Percentiles rank a stretch among this genome's conserved stretches.
phyloP scores from a whole-genome alignment of 2,329 filamentous ascomycete genomes.

The Nemania bipapillata region DNA sequence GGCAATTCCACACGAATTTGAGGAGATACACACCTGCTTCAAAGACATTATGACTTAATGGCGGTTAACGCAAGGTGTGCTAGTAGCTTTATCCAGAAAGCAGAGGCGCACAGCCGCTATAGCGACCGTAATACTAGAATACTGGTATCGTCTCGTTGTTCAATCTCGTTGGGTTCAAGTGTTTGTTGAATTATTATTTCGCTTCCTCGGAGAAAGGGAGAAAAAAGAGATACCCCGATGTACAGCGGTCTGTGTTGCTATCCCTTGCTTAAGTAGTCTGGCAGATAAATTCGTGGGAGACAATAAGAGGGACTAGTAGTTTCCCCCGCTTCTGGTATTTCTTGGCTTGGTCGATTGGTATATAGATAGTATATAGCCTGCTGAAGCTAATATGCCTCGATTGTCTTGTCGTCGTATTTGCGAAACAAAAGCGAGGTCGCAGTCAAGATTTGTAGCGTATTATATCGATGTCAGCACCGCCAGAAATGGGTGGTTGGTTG shows the following conservation, averaged over 20 bases:
- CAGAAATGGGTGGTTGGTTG: slow-evolving; percentile 6
- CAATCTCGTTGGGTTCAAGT: slow-evolving; percentile 28
- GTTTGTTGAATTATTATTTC: slow-evolving; percentile 14
- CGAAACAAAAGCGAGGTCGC: slow-evolving; percentile 6
- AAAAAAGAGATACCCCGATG: slow-evolving; percentile 4
- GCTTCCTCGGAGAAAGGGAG: neutral
- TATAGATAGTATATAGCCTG: neutral
- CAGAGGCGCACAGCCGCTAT: slow-evolving; percentile 43
- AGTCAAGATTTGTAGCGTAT: slow-evolving; percentile 7
- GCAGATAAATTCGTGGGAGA: slow-evolving; percentile 10
- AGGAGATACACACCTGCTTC: slow-evolving; percentile 48
- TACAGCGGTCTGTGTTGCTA: slow-evolving; percentile 1
- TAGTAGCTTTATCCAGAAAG: slow-evolving; percentile 47
- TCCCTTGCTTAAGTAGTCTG: slow-evolving; percentile 10
- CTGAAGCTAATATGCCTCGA: neutral
- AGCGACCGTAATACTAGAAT: slow-evolving; percentile 34
- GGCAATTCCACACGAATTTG: neutral
- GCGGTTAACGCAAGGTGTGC: slow-evolving; percentile 35
- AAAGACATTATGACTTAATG: slow-evolving; percentile 49
- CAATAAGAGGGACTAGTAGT: slow-evolving; percentile 20
- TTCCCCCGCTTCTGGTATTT: slow-evolving; percentile 31
- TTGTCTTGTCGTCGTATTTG: slow-evolving; percentile 16
- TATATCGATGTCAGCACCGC: slow-evolving; percentile 21
- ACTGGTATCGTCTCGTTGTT: slow-evolving; percentile 32
- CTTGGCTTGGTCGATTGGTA: slow-evolving; percentile 18